Conservation (phyloP, 148 eudicot genomes). For the Bassia scoparia region DNA sequence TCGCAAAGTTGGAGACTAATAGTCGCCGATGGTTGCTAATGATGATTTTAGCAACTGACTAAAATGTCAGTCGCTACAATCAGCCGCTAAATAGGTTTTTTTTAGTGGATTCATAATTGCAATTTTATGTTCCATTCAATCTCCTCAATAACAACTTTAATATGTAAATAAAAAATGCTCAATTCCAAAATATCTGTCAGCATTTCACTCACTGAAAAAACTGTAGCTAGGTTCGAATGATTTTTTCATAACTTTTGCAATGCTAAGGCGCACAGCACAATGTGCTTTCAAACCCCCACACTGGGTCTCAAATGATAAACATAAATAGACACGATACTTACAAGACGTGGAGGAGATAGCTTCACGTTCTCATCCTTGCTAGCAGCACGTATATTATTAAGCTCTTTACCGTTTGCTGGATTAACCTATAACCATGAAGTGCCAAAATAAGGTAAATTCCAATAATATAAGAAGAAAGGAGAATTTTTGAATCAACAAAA, state of each 20-base stretch:
- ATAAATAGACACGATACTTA: slow-evolving; percentile 34
- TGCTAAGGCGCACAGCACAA: background rate
- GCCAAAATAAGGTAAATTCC: slow-evolving; percentile 5
- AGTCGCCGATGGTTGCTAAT: too few relatives aligned
- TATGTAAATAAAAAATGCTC: background rate
- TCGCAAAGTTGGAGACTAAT: too few relatives aligned
- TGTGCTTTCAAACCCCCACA: background rate
- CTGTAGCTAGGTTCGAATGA: background rate
- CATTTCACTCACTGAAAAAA: background rate
- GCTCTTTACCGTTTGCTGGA: slow-evolving; percentile 80
- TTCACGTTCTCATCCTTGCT: slow-evolving; percentile 88
- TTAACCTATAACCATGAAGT: slow-evolving; percentile 51
- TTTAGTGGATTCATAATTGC: too few relatives aligned
- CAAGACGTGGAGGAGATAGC: slow-evolving; percentile 88
- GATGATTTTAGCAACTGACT: too few relatives aligned
- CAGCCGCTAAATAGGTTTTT: too few relatives aligned
- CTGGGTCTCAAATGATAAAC: background rate
- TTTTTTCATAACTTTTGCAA: background rate
- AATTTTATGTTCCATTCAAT: background rate
- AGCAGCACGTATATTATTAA: slow-evolving; percentile 73
- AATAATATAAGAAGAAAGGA: background rate
- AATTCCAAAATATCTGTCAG: background rate
- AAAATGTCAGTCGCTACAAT: too few relatives aligned
- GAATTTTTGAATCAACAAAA: background rate
- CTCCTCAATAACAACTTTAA: background rate